Base-by-base conservation (phyloP, 257 asterid genomes). In the Nicotiana otophora region DNA sequence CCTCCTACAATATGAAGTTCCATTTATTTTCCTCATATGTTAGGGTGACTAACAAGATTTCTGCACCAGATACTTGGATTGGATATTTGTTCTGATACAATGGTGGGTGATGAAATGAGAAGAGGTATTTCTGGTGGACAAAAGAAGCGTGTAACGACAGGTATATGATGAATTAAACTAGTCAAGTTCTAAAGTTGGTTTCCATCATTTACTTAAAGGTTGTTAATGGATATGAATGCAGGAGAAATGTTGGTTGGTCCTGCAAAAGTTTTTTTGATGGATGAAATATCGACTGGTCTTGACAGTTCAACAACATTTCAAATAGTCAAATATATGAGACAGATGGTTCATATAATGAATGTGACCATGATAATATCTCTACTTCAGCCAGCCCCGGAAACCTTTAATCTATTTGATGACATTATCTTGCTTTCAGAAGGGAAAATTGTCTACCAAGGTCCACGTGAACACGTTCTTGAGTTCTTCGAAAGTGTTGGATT, bases 231-330 rank as follows among this genome's bases (percentile, higher is more conserved):
- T 74, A 30, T 68, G 23, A 55, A 66, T 88, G 86, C 83, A 90
- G 94, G 94, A 55, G 96, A 92, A 77, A 90, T 92, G 96, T 82
- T 92, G 93, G 96, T 92, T 8, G 94, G 93, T 53, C 96, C 96
- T 5, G 92, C 96, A 82, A 90, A 91, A 84, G 93, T 92, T 26
- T 89, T 89, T 85, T 86, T 83, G 81, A 92, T 92, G 96, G 96
- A 91, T 46, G 94, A 92, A 85, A 92, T 92, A 66, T 92, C 96
- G 4, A 92, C 93, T 6, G 96, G 96, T 34, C 91, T 92, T 0
- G 96, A 92, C 82, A 92, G 96, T 72, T 92, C 96, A 20, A 92
- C 96, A n/a, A 90, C 94, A 8, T 92, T 84, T 83, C 96, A 92
- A 80, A 92, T 92, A 64, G 86, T 87, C 82, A 90, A 89, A 77